Conservation (phyloP, 1,139 yeast genomes). For the Magnusiomyces ingens region DNA sequence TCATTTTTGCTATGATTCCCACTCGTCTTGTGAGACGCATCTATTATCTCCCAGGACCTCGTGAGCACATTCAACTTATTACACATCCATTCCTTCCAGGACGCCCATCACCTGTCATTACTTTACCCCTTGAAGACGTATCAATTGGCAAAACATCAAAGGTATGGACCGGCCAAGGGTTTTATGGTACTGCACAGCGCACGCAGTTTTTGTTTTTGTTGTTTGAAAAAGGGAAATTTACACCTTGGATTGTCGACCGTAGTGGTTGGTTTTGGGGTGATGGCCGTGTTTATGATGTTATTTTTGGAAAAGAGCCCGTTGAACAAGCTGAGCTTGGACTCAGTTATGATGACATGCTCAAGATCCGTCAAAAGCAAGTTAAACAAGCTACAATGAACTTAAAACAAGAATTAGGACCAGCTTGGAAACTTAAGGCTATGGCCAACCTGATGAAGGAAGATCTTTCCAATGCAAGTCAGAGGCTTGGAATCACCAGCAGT, state of each 20-base stretch:
- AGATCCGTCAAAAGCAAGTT: constrained; percentile 27
- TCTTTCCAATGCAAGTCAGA: constrained; percentile 18
- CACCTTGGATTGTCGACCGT: constrained; percentile 76
- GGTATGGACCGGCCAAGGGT: constrained; percentile 81
- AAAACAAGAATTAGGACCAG: constrained; percentile 35
- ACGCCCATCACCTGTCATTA: constrained; percentile 65
- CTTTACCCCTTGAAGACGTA: constrained; percentile 53
- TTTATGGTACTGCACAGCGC: constrained; percentile 75
- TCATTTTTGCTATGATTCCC: constrained; percentile 47
- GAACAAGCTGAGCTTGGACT: constrained; percentile 73
- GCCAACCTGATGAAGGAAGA: constrained; percentile 33
- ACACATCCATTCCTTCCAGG: constrained; percentile 75
- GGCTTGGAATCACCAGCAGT: constrained; percentile 3
- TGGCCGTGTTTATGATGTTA: constrained; percentile 73
- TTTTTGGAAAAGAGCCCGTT: constrained; percentile 71
- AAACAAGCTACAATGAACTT: constrained; percentile 31
- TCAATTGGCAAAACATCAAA: constrained; percentile 55
- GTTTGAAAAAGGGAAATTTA: constrained; percentile 48
- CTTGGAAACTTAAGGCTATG: constrained; percentile 33
- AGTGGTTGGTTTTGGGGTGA: constrained; percentile 91
- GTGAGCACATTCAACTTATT: constrained; percentile 53
- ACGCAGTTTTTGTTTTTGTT: constrained; percentile 68
- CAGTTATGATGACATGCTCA: constrained; percentile 50
- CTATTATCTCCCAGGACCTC: constrained; percentile 59
- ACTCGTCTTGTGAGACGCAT: constrained; percentile 66